phyloP scores from a whole-genome alignment of 2,329 filamentous ascomycete species.

The Microthyrium microscopicum region DNA sequence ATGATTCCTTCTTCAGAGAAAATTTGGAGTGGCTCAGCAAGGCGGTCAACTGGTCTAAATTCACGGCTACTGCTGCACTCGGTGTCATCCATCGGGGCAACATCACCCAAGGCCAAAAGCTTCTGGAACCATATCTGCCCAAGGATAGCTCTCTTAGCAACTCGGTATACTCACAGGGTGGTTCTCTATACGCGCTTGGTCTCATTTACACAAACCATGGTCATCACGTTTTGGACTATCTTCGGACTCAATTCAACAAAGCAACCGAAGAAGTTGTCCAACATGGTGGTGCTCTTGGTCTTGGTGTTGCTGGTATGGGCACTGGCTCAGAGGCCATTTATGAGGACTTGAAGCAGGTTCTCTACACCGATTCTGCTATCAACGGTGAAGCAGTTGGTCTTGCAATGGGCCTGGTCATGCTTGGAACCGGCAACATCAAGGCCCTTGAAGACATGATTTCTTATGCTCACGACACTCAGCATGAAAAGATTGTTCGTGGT shows the following conservation, averaged over 20 bases:
- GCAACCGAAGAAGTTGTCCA: slow-evolving; percentile 86
- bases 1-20: slow-evolving; percentile 96
- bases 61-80: slow-evolving; percentile 87
- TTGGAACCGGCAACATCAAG: slow-evolving; percentile 90
- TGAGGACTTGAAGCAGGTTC: slow-evolving; percentile 71
- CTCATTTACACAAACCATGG: slow-evolving; percentile 96
- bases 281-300: slow-evolving; percentile 84
- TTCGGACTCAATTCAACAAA: slow-evolving; percentile 56
- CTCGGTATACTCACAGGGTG: slow-evolving; percentile 89
- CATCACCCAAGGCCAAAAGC: slow-evolving; percentile 77
- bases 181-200: slow-evolving; percentile 86
- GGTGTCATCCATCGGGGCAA: slow-evolving; percentile 96
- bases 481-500: slow-evolving; percentile 97
- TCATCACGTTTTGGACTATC: slow-evolving; percentile 68
- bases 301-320: slow-evolving; percentile 95
- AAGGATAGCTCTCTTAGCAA: slow-evolving; percentile 59
- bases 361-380: slow-evolving; percentile 87
- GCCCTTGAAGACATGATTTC: slow-evolving; percentile 93
- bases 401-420: slow-evolving; percentile 94
- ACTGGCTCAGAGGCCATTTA: slow-evolving; percentile 84
- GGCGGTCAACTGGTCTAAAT: slow-evolving; percentile 98
- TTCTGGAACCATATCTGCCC: slow-evolving; percentile 87
- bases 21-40: slow-evolving; percentile 97
- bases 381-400: slow-evolving; percentile 94
- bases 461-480: slow-evolving; percentile 93